Conservation (phyloP, 2,329 filamentous ascomycete species). For the Mollisiaceae sp. region DNA sequence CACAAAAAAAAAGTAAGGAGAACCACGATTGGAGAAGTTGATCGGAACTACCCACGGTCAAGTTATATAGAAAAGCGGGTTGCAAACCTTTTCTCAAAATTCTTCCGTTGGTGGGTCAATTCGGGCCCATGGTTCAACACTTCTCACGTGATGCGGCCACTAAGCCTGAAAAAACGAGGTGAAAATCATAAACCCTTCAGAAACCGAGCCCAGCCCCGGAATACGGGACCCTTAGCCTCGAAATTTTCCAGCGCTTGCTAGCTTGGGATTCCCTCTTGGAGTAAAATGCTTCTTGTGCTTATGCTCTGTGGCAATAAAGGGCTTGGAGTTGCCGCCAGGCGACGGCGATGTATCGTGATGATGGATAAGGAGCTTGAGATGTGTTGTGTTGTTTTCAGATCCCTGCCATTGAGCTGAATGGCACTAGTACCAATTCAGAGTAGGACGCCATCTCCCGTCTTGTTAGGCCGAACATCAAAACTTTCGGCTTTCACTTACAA, state of each 20-base stretch:
- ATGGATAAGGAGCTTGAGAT: neutral
- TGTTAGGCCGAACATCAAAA: too few species aligned
- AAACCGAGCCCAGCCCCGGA: constrained; percentile 15
- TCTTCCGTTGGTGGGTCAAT: constrained; percentile 22
- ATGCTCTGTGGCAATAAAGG: neutral
- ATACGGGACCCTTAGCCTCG: constrained; percentile 14
- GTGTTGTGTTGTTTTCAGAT: neutral
- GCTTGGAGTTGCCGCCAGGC: neutral
- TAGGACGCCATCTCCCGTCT: too few species aligned
- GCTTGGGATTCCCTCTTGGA: neutral
- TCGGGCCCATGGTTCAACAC: neutral
- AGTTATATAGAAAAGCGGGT: constrained; percentile 14
- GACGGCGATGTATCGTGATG: constrained; percentile 14
- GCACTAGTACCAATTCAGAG: too few species aligned
- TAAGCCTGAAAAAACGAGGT: constrained; percentile 14
- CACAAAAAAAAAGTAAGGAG: constrained; percentile 10
- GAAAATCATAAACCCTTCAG: constrained; percentile 22
- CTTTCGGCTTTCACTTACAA: too few species aligned
- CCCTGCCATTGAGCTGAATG: neutral
- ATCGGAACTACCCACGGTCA: constrained; percentile 9
- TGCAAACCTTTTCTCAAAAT: constrained; percentile 21
- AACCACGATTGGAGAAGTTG: neutral
- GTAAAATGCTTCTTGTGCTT: neutral
- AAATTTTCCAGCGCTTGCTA: constrained; percentile 18
- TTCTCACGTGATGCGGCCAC: constrained; percentile 16